These are phyloP conservation scores for Globisporangium uncinulatum DNA, from an alignment of 352 stramenopile genomes.

Conservation along the genomic window DNA sequence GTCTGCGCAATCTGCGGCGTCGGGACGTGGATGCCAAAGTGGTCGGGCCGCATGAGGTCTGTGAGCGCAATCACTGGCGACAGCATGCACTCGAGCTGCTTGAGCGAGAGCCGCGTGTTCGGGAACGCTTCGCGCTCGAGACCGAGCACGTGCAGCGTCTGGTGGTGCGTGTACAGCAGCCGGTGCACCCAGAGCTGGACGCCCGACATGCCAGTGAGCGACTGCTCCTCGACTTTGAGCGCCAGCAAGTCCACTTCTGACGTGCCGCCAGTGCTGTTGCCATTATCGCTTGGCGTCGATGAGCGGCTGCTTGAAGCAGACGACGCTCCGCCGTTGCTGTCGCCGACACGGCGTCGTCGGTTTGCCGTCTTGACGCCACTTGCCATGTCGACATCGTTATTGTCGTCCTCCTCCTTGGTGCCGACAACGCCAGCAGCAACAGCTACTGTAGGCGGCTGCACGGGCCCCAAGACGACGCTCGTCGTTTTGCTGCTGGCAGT, in stretches of 20 bases:
- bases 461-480: neutral
- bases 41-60: constrained; percentile 44
- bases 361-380: neutral
- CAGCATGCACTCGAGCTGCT: constrained; percentile 65
- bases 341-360: constrained; percentile 7
- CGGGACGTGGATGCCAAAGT: constrained; percentile 71
- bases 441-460: neutral
- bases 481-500: neutral
- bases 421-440: too few species aligned
- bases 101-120: constrained; percentile 65
- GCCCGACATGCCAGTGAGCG: constrained; percentile 50
- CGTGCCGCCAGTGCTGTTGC: constrained; percentile 2
- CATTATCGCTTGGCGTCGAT: constrained; percentile 9
- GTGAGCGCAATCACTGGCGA: constrained; percentile 51
- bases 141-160: constrained; percentile 42
- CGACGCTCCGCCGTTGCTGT: constrained; percentile 1
- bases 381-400: neutral
- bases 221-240: constrained; percentile 35
- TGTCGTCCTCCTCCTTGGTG: neutral
- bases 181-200: constrained; percentile 70
- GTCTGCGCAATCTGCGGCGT: constrained; percentile 56
- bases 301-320: constrained; percentile 2
- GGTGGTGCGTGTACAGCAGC: constrained; percentile 56
- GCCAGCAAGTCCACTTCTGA: constrained; percentile 18
- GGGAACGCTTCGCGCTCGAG: constrained; percentile 50